Evolutionary conservation across 306 rosid genomes (phyloP), one percentile per base, ranked within the genome.

Genomic region (Quillaja saponaria): DNA sequence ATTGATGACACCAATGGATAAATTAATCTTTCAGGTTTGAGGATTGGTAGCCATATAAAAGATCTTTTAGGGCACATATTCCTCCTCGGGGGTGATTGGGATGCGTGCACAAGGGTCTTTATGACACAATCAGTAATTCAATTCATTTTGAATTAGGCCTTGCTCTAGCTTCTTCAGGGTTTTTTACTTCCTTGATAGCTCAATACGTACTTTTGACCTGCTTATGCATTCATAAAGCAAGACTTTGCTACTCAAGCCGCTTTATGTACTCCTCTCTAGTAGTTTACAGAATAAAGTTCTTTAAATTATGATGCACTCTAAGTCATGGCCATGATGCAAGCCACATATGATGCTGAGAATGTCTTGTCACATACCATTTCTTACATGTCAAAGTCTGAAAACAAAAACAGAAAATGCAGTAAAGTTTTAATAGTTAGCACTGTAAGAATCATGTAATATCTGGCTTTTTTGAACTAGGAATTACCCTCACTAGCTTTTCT

Each of bases 281-380:
- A n/a, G n/a, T n/a, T n/a, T n/a, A n/a, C n/a, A n/a, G n/a, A n/a
- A n/a, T n/a, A n/a, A n/a, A 31, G 47, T 14, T 34, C 34, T 58
- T 6, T 55, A 52, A 38, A 55, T 18, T 39, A 5, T 49, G 51
- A 38, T 16, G 7, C 46, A 41, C 57, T 39, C 41, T 42, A 10
- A 20, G 11, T 50, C 51, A 18, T 4, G 59, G 54, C 35, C 51
- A 52, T 45, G 34, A 35, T 58, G 67, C 14, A 12, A 56, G 45
- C 57, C 67, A 44, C 50, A 37, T 41, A 11, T 10, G 13, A 25
- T 25, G n/a, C 55, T 49, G 34, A 13, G 14, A 47, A 34, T 72
- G 39, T 68, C 33, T 66, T 66, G 11, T 59, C 52, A 34, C 31
- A 11, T 31, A 4, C 55, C 61, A 34, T 44, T 40, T 35, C 31